A percentile compares a stretch with the other conserved stretches of the same genome.
Evolutionary conservation across 129 eudicot species (phyloP).

Genomic region (Arctium minus): DNA sequence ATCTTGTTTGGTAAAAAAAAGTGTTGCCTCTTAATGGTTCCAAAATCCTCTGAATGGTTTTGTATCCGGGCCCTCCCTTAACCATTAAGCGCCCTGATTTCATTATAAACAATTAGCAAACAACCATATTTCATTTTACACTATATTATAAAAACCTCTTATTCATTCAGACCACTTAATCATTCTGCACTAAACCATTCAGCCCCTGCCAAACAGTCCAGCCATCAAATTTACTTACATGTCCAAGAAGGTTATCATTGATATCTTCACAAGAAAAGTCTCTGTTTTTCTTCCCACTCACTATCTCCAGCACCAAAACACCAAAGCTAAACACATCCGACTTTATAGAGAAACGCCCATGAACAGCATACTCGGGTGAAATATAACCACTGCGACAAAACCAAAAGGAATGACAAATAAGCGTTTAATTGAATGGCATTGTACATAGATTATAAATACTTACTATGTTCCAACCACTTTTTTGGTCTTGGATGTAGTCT

Average conservation of each 20-base stretch:
- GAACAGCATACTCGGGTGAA: conserved; percentile 36
- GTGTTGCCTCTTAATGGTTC: too few relatives aligned
- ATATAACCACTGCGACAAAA: conserved; percentile 23
- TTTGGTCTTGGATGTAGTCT: conserved; percentile 21
- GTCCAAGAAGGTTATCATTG: conserved; percentile 33
- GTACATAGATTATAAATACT: neutral
- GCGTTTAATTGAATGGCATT: neutral
- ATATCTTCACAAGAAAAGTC: conserved; percentile 30
- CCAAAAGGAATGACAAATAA: neutral
- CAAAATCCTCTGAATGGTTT: too few relatives aligned
- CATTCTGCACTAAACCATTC: too few relatives aligned
- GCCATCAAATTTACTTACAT: conserved; percentile 19
- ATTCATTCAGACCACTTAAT: too few relatives aligned
- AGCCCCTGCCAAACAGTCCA: neutral
- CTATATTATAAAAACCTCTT: too few relatives aligned
- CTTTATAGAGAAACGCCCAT: conserved; percentile 35
- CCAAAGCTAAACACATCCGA: conserved; percentile 41
- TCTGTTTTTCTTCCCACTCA: conserved; percentile 34
- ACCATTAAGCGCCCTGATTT: too few relatives aligned
- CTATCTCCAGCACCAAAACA: conserved; percentile 29
- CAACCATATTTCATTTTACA: too few relatives aligned
- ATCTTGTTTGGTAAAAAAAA: too few relatives aligned
- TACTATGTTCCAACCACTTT: conserved; percentile 40
- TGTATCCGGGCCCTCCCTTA: too few relatives aligned
- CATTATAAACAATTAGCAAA: too few relatives aligned